Conservation (phyloP, 306 rosid genomes). For the Abrus precatorius region DNA sequence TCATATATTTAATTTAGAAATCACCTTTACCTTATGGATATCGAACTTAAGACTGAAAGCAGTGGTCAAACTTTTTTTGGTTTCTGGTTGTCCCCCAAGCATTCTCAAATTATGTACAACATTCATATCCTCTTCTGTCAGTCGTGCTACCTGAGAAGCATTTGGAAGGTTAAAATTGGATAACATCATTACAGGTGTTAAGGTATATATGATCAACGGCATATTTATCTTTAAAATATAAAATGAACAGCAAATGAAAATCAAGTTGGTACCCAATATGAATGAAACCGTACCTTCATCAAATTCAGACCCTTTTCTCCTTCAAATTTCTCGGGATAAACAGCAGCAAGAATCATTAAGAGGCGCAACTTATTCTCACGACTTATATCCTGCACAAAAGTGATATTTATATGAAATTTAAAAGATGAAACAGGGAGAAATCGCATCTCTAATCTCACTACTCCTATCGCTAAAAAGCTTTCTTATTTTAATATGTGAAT, state of each 20-base stretch:
- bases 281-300: conserved; percentile 74
- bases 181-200: conserved; percentile 25
- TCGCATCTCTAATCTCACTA: conserved; percentile 23
- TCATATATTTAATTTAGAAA: conserved; percentile 22
- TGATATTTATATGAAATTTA: conserved; percentile 19
- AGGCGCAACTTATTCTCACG: conserved; percentile 94
- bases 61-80: conserved; percentile 68
- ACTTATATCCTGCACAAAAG: conserved; percentile 77
- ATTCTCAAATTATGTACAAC: conserved; percentile 78
- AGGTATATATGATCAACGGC: conserved; percentile 8
- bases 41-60: conserved; percentile 89
- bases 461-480: conserved; percentile 6
- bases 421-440: conserved; percentile 16
- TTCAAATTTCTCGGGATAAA: conserved; percentile 93
- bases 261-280: conserved; percentile 26
- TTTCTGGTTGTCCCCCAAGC: conserved; percentile 75
- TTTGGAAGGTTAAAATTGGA: conserved; percentile 36
- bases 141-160: conserved; percentile 70
- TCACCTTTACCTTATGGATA: conserved; percentile 69
- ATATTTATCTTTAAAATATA: conserved; percentile 19
- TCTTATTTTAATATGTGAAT: conserved; percentile 32
- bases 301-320: conserved; percentile 91
- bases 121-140: conserved; percentile 78
- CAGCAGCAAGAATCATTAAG: conserved; percentile 91
- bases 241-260: conserved; percentile 32